phyloP scores from a whole-genome alignment of 768 basidiomycete genomes.

The Podaxis sp. region DNA sequence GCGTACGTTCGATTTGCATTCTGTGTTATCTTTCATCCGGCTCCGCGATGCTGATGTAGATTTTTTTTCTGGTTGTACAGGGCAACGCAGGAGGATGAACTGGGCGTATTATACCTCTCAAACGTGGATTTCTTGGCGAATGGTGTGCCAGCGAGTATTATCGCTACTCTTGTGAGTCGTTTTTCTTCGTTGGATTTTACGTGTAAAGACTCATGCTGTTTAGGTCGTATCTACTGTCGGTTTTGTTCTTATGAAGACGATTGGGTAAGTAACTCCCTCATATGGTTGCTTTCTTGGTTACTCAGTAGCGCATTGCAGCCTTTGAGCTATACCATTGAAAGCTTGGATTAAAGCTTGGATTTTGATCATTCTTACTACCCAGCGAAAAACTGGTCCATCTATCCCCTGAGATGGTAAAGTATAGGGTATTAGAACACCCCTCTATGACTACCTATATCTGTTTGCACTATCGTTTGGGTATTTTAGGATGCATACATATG shows the following conservation, averaged over 20 bases:
- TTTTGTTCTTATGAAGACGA: conserved; percentile 68
- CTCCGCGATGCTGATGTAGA: conserved; percentile 18
- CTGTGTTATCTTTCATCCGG: conserved; percentile 12
- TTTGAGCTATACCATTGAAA: not conserved
- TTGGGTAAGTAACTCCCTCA: conserved; percentile 53
- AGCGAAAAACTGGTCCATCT: not conserved
- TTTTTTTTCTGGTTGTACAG: conserved; percentile 33
- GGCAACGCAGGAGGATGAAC: conserved; percentile 91
- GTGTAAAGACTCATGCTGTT: not conserved
- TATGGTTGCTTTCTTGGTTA: not conserved
- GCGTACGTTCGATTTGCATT: conserved; percentile 58
- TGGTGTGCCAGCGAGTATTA: conserved; percentile 90
- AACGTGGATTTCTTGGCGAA: conserved; percentile 91
- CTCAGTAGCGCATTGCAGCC: not conserved
- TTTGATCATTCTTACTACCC: not conserved
- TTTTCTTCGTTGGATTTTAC: not conserved
- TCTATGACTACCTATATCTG: not conserved
- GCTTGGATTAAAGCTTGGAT: not conserved
- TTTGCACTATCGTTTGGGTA: not conserved
- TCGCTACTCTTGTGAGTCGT: conserved; percentile 72
- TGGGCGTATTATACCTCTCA: conserved; percentile 84
- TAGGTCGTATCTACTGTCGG: conserved; percentile 88
- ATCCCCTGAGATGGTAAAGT: not conserved
- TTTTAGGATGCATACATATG: not conserved
- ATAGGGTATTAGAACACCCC: not conserved